Evolutionary conservation across 169 alveolate genomes (phyloP), one percentile per base, ranked within the genome.

Genomic region (Plasmodium ovale): DNA sequence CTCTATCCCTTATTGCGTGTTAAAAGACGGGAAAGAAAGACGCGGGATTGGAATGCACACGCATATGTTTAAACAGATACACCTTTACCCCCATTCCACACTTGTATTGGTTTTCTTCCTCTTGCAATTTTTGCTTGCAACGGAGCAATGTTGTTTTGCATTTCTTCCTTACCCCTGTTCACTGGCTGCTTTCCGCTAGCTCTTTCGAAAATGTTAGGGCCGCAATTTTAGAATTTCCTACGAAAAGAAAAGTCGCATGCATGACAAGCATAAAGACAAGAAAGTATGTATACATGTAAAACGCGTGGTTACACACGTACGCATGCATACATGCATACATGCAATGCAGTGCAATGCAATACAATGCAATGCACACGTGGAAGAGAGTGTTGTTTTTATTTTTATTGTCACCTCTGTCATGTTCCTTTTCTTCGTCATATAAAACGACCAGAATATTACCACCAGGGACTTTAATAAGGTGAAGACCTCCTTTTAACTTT

Each of bases 391-490:
- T n/a, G n/a, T 47, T 47, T 47, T 47, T 47, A 47, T 7, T 9
- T 23, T 67, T 39, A 9, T 68, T 21, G 23, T 14, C 19, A 74
- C 88, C 88, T 62, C 88, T 92, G 72, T 93, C 93, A 14, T 93
- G 96, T 44, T 94, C 96, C 54, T 94, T 87, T 64, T 84, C 91
- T 82, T 93, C 96, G 44, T 93, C 96, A 82, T 87, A 91, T 37
- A 93, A 87, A 21, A 87, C 93, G 31, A 93, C 90, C 25, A 93
- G 88, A 42, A 93, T 88, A 87, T 91, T 85, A 35, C 92, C 93
- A 10, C 94, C 94, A 2, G 95, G 95, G 12, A 94, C 92, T 77
- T 72, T 93, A 39, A 93, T 79, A 67, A 93, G 68, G 89, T 93
- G 96, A 10, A 92, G 88, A 12, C 96, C 96, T 9, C 96, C 96